Conservation (phyloP, 2,329 filamentous ascomycete genomes). For the Trichoderma sp. region DNA sequence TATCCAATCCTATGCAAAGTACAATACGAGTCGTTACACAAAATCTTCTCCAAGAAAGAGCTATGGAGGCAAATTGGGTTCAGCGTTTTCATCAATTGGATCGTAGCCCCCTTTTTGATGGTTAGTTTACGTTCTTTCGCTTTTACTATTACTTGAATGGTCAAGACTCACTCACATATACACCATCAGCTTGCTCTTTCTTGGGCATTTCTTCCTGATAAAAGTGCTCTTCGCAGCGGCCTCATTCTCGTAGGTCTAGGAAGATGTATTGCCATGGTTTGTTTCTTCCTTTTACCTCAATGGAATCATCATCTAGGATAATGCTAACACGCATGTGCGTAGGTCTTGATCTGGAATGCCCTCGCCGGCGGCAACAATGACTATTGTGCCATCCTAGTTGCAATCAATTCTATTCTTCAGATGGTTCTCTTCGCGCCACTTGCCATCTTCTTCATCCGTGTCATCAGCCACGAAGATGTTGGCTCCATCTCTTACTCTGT, state of each 20-base stretch:
- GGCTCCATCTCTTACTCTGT: slow-evolving; percentile 59
- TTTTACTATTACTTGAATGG: no score
- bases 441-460: slow-evolving; percentile 68
- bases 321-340: background rate
- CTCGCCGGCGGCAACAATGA: slow-evolving; percentile 74
- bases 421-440: slow-evolving; percentile 74
- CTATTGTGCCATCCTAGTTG: slow-evolving; percentile 82
- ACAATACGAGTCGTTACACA: slow-evolving; percentile 73
- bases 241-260: slow-evolving; percentile 83
- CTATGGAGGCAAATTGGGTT: slow-evolving; percentile 82
- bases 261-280: slow-evolving; percentile 85
- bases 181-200: slow-evolving; percentile 62
- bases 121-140: slow-evolving; percentile 45
- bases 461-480: slow-evolving; percentile 60
- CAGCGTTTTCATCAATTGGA: slow-evolving; percentile 79
- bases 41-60: slow-evolving; percentile 60
- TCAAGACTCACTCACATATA: background rate
- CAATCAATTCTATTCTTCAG: slow-evolving; percentile 74
- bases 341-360: slow-evolving; percentile 69
- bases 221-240: slow-evolving; percentile 62
- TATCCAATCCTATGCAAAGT: slow-evolving; percentile 91
- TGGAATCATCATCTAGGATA: background rate
- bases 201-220: slow-evolving; percentile 69
- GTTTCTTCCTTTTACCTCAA: background rate
- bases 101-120: slow-evolving; percentile 82